Evolutionary conservation across 75 land plant species (phyloP).

Genomic region (Adiantum capillusveneris): DNA sequence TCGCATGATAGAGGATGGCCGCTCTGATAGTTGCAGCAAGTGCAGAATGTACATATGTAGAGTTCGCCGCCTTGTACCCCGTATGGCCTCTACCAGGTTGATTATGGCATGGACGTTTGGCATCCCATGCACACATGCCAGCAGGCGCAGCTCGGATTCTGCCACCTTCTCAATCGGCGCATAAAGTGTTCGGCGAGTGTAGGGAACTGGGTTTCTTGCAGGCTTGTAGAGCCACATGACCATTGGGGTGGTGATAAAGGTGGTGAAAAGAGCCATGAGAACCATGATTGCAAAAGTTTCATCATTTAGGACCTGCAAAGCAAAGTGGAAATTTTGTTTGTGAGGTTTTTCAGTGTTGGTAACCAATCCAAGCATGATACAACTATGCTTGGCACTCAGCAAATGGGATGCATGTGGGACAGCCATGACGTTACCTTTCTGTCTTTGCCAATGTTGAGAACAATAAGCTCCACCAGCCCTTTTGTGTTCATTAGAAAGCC

Average conservation of each 20-base stretch:
- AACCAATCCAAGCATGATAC: too few relatives aligned
- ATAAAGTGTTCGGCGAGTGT: slow-evolving; percentile 39
- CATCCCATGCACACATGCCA: slow-evolving; percentile 57
- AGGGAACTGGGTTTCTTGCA: slow-evolving; percentile 37
- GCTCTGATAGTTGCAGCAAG: slow-evolving; percentile 67
- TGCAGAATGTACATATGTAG: slow-evolving; percentile 58
- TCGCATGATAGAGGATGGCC: slow-evolving; percentile 67
- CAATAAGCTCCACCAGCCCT: too few relatives aligned
- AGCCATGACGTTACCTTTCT: slow-evolving; percentile 31
- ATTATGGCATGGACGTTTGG: slow-evolving; percentile 57
- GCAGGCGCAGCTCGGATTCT: slow-evolving; percentile 52
- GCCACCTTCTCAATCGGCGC: slow-evolving; percentile 1
- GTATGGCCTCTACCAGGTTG: slow-evolving; percentile 50
- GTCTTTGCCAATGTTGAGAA: too few relatives aligned
- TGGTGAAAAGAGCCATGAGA: slow-evolving; percentile 84
- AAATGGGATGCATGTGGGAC: too few relatives aligned
- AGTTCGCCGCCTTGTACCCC: slow-evolving; percentile 31
- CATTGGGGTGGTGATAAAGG: slow-evolving; percentile 77
- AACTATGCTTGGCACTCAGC: too few relatives aligned
- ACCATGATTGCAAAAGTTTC: slow-evolving; percentile 77
- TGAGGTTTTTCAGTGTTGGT: too few relatives aligned
- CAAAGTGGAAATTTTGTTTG: too few relatives aligned
- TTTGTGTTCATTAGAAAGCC: slow-evolving; percentile 58
- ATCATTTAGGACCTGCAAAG: slow-evolving; percentile 74
- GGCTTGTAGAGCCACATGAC: slow-evolving; percentile 72